Base-by-base conservation (phyloP, 805 yeast genomes). In the Pichia occidentalis region DNA sequence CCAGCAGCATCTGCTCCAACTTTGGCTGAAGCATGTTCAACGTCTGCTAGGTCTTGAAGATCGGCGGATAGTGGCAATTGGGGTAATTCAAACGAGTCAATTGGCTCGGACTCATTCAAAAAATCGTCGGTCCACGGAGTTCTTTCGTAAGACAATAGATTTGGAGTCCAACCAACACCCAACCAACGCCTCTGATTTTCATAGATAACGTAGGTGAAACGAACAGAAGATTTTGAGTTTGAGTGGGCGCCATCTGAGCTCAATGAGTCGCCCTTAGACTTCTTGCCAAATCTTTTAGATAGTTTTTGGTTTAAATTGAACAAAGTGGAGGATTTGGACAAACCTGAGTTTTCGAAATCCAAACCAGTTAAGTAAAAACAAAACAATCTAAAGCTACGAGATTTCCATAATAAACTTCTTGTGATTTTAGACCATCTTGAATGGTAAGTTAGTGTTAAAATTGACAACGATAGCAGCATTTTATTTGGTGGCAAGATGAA, bases 101-200 rank as follows among this genome's bases (percentile, higher is more conserved):
- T 80, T 7, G 87, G 68, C 5, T 82, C 76, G 1, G 85, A 73
- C 56, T 87, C 95, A 59, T 88, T 90, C 45, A 87, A 66, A 54
- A 87, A 88, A 58, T 88, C 97, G 57, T 90, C 98, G 0, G 97
- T 88, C 97, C 97, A 90, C 4, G 97, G 81, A 0, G 95, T 80
- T 55, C 98, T 73, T 62, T 90, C 98, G 56, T 90, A 90, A 34
- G 94, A 80, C 45, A 92, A 69, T 56, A 92, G 68, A 54, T 87
- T 87, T 12, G 94, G 70, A 0, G 97, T 90, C 98, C 98, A 90
- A 10, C 98, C 98, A 50, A 90, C 85, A 11, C 97, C 97, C 27
- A 90, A 68, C 98, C 98, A 90, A 52, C 94, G 78, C 54, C 98
- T 77, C 64, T 90, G 97, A 58, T 90, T 90, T 58, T 90, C 98